Percentiles rank a stretch among this genome's conserved stretches.
phyloP scores from a whole-genome alignment of 1,139 yeast species.

The Geotrichum bryndzae region DNA sequence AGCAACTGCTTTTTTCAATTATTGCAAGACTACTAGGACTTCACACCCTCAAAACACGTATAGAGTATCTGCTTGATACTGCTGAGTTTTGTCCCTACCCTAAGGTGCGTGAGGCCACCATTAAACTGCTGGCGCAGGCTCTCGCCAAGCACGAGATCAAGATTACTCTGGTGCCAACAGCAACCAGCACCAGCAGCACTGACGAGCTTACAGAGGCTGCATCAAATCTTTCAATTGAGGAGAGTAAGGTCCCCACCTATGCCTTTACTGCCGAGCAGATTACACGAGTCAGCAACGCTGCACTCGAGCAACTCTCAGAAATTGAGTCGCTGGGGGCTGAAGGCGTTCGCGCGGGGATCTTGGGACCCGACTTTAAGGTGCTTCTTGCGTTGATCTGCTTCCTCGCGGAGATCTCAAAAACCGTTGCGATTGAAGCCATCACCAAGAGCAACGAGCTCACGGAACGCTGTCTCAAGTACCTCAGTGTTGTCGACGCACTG shows the following conservation, averaged over 20 bases:
- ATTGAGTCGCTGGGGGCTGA: background rate
- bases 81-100: conserved; percentile 64
- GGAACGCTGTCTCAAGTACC: background rate
- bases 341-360: background rate
- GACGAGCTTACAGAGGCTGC: background rate
- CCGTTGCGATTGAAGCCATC: background rate
- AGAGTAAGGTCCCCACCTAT: background rate
- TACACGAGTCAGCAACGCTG: background rate
- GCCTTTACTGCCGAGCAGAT: background rate
- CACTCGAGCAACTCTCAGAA: background rate
- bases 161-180: background rate
- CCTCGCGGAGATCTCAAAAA: background rate
- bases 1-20: conserved; percentile 31
- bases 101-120: conserved; percentile 51
- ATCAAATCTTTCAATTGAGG: background rate
- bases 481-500: background rate
- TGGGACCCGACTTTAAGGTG: background rate
- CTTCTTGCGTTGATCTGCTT: background rate
- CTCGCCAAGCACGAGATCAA: conserved; percentile 4
- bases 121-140: conserved; percentile 64
- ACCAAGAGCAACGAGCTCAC: background rate
- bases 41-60: conserved; percentile 52
- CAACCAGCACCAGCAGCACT: background rate
- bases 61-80: conserved; percentile 59
- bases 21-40: conserved; percentile 42